Base-by-base conservation (phyloP, 1,284 basidiomycete species). In the Athelia psychrophila region DNA sequence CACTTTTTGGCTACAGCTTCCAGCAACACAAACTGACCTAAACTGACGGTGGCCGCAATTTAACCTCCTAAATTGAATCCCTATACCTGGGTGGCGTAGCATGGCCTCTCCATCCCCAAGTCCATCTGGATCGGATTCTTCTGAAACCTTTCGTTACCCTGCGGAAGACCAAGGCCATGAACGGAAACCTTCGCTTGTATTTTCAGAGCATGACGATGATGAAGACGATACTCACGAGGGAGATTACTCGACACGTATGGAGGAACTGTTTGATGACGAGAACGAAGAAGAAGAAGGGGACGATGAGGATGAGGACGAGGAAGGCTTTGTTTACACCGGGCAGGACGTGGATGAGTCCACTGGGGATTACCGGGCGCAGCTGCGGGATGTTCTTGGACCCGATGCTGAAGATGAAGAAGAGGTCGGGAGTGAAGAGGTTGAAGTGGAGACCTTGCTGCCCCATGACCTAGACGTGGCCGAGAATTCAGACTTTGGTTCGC, bases 231-330 rank as follows among this genome's bases (percentile, higher is more conserved):
- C 64, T 50, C 58, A 72, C 53, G 65, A 57, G 20, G 83, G 80
- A 2, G 81, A 86, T 64, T 92, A 91, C 62, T 81, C 86, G 6
- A 72, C 82, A 40, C 84, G 81, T 54, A 84, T 91, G 79, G 84
- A 83, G 47, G 89, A 91, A 58, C 73, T 91, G 23, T 78, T 91
- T 50, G 76, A 73, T 48, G 80, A 75, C 44, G 77, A 76, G 51
- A 77, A 77, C 47, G 73, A 72, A 47, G 64, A 69, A 25, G 70
- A 64, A 24, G 67, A 69, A 9, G 69, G 67, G 3, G 73, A 70
- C 2, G 72, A 75, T 18, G 80, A 80, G 9, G 78, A 79, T 0
- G 73, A 76, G 2, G 77, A 78, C 8, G 84, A 83, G 9, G 83
- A 80, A 44, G 80, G 72, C 1, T 93, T 92, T 59, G 57, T 91